Evolutionary conservation across 352 stramenopile genomes (phyloP), one percentile per base, ranked within the genome.

Genomic region (Phytophthora boehmeriae): DNA sequence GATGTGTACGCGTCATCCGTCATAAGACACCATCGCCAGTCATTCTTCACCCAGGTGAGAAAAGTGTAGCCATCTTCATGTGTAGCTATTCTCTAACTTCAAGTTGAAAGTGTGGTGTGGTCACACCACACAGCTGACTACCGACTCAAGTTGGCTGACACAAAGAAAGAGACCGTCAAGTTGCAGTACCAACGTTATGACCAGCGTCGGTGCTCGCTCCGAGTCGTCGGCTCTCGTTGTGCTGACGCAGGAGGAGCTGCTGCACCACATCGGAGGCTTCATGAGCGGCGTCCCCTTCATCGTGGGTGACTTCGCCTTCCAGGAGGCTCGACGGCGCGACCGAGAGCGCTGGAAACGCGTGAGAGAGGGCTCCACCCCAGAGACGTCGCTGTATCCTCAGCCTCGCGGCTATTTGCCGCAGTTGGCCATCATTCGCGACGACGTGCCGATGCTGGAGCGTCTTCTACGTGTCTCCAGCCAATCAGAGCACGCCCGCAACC

Each of bases 401-500:
- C 67, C 58, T 28, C 57, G 54, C 23, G 67, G 67, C 10, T 63
- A 70, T 23, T 50, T 72, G 43, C 67, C 67, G 11, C 67, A 75
- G 34, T 34, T 69, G n/a, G 67, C 63, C 22, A 70, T 73, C 49
- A 63, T 75, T 16, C 63, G 53, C 4, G 53, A 38, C 32, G 53
- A 75, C 27, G 2, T 75, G 19, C n/a, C 14, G 5, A 69, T 75
- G 67, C 22, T 75, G 8, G 45, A 49, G 17, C 38, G 56, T 1
- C 20, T 75, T 17, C 23, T 49, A 4, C 16, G 25, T 27, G 58
- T 72, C 5, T 75, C 54, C 2, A 34, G 35, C 22, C 47, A 47
- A 38, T 13, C n/a, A 3, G 57, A 72, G 27, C 48, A 73, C n/a
- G 16, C 8, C 2, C 22, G 27, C 25, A 68, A 75, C 49, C 45